Percentiles rank a stretch among this genome's conserved stretches.
phyloP scores from a whole-genome alignment of 2,329 filamentous ascomycete species.

The Alternaria rosae region DNA sequence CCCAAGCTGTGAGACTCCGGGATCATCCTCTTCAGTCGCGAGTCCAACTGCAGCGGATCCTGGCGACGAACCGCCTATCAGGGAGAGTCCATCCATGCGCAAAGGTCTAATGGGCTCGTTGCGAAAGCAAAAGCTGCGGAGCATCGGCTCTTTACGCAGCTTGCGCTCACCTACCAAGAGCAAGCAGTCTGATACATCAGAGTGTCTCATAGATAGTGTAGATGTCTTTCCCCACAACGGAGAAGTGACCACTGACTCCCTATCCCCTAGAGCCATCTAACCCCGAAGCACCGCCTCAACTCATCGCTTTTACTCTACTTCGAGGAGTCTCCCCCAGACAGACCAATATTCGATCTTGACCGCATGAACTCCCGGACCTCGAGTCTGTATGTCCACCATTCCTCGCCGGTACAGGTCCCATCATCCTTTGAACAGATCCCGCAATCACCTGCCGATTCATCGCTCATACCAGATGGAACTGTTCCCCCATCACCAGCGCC shows the following conservation, averaged over 20 bases:
- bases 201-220: neutral
- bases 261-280: constrained; percentile 16
- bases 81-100: constrained; percentile 36
- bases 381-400: constrained; percentile 31
- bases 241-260: neutral
- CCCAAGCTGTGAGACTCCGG: constrained; percentile 24
- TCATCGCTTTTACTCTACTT: constrained; percentile 39
- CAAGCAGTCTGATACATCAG: constrained; percentile 16
- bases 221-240: neutral
- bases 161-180: constrained; percentile 29
- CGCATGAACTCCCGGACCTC: constrained; percentile 21
- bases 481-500: constrained; percentile 40
- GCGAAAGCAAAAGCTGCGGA: constrained; percentile 31
- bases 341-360: constrained; percentile 34
- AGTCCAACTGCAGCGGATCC: constrained; percentile 7
- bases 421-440: constrained; percentile 11
- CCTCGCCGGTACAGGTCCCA: constrained; percentile 42
- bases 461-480: constrained; percentile 30
- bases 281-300: constrained; percentile 15
- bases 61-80: constrained; percentile 21
- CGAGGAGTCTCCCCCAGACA: constrained; percentile 31
- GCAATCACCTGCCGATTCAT: neutral
- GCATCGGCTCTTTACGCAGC: constrained; percentile 36
- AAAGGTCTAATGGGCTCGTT: constrained; percentile 38
- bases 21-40: neutral